Evolutionary conservation across 73 alveolate genomes (phyloP).

Genomic region (Stentor coeruleus): DNA sequence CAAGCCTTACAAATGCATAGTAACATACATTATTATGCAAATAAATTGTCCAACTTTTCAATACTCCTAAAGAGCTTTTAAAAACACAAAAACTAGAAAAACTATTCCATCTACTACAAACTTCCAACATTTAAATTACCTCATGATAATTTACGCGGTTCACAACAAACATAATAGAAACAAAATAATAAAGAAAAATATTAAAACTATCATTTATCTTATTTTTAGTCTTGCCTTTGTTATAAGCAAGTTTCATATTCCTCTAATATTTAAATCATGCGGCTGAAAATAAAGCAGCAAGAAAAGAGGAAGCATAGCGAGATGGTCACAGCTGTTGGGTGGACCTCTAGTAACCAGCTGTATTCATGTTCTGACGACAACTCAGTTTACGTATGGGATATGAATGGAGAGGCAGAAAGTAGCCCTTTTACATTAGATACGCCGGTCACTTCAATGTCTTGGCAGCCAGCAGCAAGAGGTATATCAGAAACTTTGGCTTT

Average conservation of each 20-base stretch:
- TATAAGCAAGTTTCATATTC: background rate
- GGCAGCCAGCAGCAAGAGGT: constrained; percentile 76
- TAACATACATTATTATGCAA: too few relatives aligned
- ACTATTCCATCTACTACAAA: too few relatives aligned
- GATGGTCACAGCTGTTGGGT: constrained; percentile 80
- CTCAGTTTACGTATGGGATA: constrained; percentile 87
- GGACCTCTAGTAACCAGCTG: constrained; percentile 85
- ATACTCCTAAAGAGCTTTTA: too few relatives aligned
- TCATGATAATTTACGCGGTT: too few relatives aligned
- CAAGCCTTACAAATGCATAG: too few relatives aligned
- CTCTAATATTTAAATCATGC: constrained; percentile 60
- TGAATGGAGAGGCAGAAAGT: constrained; percentile 73
- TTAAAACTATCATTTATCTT: too few relatives aligned
- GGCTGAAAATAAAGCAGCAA: constrained; percentile 76
- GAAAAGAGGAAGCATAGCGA: constrained; percentile 81
- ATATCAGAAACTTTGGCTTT: constrained; percentile 83
- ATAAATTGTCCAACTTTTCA: too few relatives aligned
- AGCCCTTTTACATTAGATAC: constrained; percentile 73
- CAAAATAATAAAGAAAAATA: too few relatives aligned
- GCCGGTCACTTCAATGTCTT: constrained; percentile 81
- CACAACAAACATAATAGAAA: too few relatives aligned
- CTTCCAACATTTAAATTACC: too few relatives aligned
- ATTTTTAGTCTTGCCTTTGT: too few relatives aligned
- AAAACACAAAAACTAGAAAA: too few relatives aligned
- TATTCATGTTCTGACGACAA: constrained; percentile 73